Base-by-base conservation (phyloP, 257 asterid species). In the Plantago elongata region DNA sequence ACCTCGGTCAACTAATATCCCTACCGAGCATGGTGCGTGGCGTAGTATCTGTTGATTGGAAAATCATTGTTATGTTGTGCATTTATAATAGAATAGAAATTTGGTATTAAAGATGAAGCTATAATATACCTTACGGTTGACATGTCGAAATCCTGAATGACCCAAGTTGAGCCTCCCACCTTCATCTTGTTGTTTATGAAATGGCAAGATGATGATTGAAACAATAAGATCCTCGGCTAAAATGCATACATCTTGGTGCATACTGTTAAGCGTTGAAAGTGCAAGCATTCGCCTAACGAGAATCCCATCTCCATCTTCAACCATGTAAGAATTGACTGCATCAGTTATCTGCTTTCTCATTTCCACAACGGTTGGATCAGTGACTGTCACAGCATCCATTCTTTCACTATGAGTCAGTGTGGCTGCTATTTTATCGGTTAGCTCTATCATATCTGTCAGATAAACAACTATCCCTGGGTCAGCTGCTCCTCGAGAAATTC, bases 181-280 rank as follows among this genome's bases (percentile, higher is more conserved):
- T 0, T 64, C 77, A 17, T 80, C 95, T 34, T 78, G 90, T 16
- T 81, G 83, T 82, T 89, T 92, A 44, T 92, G 99, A 66, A 87
- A 92, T 0, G 99, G 97, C 77, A 92, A 71, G 8, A 92, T 63
- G 10, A 92, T 61, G 11, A 89, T 81, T 3, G 95, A 82, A 61
- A 74, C 85, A 71, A 68, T 60, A 15, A 89, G 72, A 42, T 92
- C 96, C 75, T 92, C 90, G 0, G 95, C 94, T 17, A 92, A 66
- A 55, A 89, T 86, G 60, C 95, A 83, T 11, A 92, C 76, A 62
- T 92, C 97, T 51, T 86, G 96, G 51, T 87, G 91, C 94, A 92
- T 84, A 64, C 58, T 82, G 30, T 72, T 85, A 8, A 89, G 66
- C 0, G 96, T 83, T 0, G 99, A 81, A 14, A 89, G 91, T 0